Evolutionary conservation across 495 filamentous ascomycete genomes (phyloP), one percentile per base, ranked within the genome.

Genomic region (Geoglossum glabrum): DNA sequence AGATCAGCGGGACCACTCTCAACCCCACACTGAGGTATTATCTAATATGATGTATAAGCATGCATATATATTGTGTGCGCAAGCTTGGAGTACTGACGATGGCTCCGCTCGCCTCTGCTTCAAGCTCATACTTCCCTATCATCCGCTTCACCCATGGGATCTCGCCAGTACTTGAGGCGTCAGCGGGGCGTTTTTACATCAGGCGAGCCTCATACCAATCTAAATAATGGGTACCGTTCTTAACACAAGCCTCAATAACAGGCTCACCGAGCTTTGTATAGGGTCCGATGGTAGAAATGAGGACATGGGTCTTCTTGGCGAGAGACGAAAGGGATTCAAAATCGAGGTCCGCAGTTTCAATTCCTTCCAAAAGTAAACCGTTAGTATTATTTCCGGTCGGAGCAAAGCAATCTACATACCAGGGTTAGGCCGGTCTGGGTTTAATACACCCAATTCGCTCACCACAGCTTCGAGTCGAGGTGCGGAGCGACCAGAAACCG

Each of bases 1-100:
- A 96, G 72, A 68, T 98, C 92, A 0, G 88, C 74, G 0, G 87
- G 87, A 0, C 82, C 87, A 38, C 85, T 90, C 65, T 98, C 92
- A 51, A 96, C 70, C 15, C 86, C 92, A 62, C 82, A 80, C 63
- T 87, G 83, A 9, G 87, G 86, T 55, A 98, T 88, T 58, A 96
- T 84, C 78, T 81, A 50, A 59, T 40, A 52, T 45, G 27, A 23
- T 17, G 1, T 4, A 17, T 56, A 27, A 38, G 27, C 17, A 21
- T 33, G 7, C 17, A 17, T 25, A 17, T 25, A 9, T 15, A 1
- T 27, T 4, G 19, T 26, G 21, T 45, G 40, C 6, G 6, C 26
- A 55, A 56, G 27, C 26, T 43, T 15, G 19, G 17, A 19, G 17
- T 33, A 65, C 78, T 60, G 63, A 80, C 78, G 67, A 92, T 84